Conservation (phyloP, 352 stramenopile genomes). For the Phytophthora macrochlamydospora region DNA sequence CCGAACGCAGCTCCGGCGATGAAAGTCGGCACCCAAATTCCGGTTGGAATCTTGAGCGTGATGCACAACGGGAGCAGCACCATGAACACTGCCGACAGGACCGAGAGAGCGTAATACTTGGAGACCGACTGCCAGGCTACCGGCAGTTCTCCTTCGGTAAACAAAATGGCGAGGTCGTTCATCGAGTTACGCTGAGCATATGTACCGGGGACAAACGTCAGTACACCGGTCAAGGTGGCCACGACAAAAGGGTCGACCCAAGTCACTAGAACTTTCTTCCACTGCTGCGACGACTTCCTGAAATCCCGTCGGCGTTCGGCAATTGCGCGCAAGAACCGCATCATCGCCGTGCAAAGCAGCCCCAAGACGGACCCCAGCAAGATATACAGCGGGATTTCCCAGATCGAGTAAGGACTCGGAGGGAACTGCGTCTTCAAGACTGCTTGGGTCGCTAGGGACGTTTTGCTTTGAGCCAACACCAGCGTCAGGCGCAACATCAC, state of each 20-base stretch:
- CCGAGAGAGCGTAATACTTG: conserved; percentile 56
- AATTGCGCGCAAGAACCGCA: conserved; percentile 50
- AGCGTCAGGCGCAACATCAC: conserved; percentile 74
- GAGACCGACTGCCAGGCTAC: conserved; percentile 47
- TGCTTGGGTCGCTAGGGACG: conserved; percentile 42
- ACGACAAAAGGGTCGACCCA: conserved; percentile 67
- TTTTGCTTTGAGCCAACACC: conserved; percentile 38
- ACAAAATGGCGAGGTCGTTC: conserved; percentile 55
- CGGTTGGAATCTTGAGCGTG: conserved; percentile 67
- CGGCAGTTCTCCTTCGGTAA: conserved; percentile 46
- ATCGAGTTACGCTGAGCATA: conserved; percentile 58
- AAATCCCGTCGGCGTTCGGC: conserved; percentile 34
- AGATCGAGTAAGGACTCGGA: conserved; percentile 47
- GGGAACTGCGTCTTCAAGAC: conserved; percentile 48
- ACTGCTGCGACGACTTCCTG: conserved; percentile 29
- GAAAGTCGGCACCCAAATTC: conserved; percentile 80
- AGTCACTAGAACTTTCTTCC: conserved; percentile 48
- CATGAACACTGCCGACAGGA: conserved; percentile 47
- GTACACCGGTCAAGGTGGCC: conserved; percentile 54
- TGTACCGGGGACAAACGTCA: conserved; percentile 65
- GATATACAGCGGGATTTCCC: conserved; percentile 62
- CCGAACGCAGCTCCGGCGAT: conserved; percentile 76
- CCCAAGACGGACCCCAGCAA: conserved; percentile 58
- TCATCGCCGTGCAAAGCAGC: conserved; percentile 43
- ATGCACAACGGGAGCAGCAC: conserved; percentile 72